A percentile compares a stretch with the other conserved stretches of the same genome.
Evolutionary conservation across 1,139 yeast genomes (phyloP).

Genomic region (Taphrina wiesneri): DNA sequence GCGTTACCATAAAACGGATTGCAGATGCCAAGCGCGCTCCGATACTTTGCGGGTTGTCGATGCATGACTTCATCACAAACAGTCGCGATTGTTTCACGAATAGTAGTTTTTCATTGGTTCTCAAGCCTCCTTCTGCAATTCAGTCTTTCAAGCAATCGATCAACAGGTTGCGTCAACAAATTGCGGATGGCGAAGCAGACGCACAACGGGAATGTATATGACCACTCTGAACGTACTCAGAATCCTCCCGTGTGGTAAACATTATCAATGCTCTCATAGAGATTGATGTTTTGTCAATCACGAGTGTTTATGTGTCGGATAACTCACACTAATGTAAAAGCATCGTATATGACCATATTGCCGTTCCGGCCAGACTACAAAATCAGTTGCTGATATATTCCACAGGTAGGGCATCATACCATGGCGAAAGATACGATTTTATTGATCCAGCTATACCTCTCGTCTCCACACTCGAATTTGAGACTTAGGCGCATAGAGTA

Average conservation of each 20-base stretch:
- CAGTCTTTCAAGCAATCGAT: no score
- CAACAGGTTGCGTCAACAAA: no score
- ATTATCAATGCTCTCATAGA: not conserved
- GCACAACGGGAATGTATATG: no score
- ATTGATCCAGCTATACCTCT: conserved; percentile 27
- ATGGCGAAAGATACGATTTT: conserved; percentile 22
- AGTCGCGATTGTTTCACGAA: no score
- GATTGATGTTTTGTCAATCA: not conserved
- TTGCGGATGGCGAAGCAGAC: no score
- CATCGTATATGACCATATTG: conserved; percentile 31
- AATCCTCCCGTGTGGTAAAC: not conserved
- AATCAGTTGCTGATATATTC: not conserved
- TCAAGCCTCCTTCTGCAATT: no score
- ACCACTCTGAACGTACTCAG: no score
- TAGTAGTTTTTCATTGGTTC: no score
- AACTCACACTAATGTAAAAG: conserved; percentile 25
- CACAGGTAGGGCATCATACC: not conserved
- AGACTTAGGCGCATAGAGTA: conserved; percentile 29
- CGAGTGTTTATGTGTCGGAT: not conserved
- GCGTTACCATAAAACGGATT: no score
- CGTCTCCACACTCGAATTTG: conserved; percentile 23
- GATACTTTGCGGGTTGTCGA: no score
- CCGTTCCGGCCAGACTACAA: conserved; percentile 22
- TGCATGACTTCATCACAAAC: no score
- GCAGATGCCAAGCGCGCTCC: no score